Evolutionary conservation across 805 yeast genomes (phyloP).

Genomic region (Metschnikowia koreensis): DNA sequence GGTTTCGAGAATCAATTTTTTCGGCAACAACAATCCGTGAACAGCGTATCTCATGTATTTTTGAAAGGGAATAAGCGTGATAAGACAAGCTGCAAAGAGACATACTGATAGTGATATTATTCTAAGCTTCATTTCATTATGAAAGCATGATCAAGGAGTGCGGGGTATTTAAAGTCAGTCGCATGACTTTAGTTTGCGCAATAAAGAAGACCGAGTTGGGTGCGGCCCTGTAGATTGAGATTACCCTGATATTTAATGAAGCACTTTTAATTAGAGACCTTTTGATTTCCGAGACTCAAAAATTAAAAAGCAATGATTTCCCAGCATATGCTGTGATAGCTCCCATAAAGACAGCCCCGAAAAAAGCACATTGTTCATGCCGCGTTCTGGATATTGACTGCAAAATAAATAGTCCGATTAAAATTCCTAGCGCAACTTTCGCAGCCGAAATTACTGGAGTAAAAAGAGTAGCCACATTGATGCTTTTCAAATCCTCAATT

Average conservation of each 20-base stretch:
- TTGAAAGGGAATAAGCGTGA: not conserved
- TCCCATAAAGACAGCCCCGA: slow-evolving; percentile 1
- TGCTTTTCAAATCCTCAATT: slow-evolving; percentile 2
- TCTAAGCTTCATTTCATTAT: not conserved
- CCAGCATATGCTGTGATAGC: not conserved
- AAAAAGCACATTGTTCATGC: not conserved
- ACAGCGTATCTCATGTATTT: not conserved
- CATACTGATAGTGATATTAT: not conserved
- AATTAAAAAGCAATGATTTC: not conserved
- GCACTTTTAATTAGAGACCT: no score
- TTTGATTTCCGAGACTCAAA: not conserved
- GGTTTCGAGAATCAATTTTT: no score
- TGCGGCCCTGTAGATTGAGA: not conserved
- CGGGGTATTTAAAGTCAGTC: not conserved
- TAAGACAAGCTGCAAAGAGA: not conserved
- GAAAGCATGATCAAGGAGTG: not conserved
- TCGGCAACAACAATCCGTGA: not conserved
- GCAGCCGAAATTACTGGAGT: not conserved
- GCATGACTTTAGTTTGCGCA: not conserved
- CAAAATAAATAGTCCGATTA: not conserved
- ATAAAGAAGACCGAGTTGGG: not conserved
- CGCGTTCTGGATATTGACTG: not conserved
- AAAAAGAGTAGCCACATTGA: not conserved
- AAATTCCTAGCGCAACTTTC: not conserved
- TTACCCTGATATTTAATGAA: no score